Evolutionary conservation across 176 grass and related monocot species (phyloP).

Genomic region (Zea mays): DNA sequence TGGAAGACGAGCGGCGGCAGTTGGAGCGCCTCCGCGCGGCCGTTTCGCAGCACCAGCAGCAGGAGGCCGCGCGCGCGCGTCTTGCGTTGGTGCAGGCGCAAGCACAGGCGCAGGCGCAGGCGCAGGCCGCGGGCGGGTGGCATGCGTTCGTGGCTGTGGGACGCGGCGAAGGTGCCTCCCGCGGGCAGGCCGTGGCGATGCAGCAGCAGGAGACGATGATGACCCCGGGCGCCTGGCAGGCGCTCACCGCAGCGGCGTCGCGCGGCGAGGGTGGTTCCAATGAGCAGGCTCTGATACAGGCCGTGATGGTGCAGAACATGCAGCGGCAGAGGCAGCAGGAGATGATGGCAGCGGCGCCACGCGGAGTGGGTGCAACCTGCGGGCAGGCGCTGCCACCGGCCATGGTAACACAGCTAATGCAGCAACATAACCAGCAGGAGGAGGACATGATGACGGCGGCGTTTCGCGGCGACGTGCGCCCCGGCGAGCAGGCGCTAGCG

Average conservation of each 20-base stretch:
- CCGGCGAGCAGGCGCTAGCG: not conserved
- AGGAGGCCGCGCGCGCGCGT: slow-evolving; percentile 25
- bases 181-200: not conserved
- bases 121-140: slow-evolving; percentile 31
- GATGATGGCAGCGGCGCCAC: not conserved
- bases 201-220: slow-evolving; percentile 12
- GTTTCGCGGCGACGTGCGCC: not conserved
- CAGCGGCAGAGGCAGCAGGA: slow-evolving; percentile 6
- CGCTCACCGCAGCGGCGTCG: slow-evolving; percentile 7
- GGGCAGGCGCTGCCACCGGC: not conserved
- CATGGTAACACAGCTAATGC: slow-evolving; percentile 14
- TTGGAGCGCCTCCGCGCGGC: slow-evolving; percentile 15
- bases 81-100: slow-evolving; percentile 24
- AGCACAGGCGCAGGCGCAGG: slow-evolving; percentile 22
- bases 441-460: not conserved
- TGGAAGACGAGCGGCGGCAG: slow-evolving; percentile 22
- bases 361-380: not conserved
- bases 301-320: slow-evolving; percentile 2
- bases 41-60: not conserved
- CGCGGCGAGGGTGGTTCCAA: slow-evolving; percentile 8
- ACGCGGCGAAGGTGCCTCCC: slow-evolving; percentile 15
- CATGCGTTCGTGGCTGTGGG: not conserved
- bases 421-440: slow-evolving; percentile 1
- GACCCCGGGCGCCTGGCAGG: slow-evolving; percentile 28
- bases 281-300: slow-evolving; percentile 9